A percentile compares a stretch with the other conserved stretches of the same genome.
Evolutionary conservation across 1,139 yeast genomes (phyloP).

Genomic region (Candida glucosophila): DNA sequence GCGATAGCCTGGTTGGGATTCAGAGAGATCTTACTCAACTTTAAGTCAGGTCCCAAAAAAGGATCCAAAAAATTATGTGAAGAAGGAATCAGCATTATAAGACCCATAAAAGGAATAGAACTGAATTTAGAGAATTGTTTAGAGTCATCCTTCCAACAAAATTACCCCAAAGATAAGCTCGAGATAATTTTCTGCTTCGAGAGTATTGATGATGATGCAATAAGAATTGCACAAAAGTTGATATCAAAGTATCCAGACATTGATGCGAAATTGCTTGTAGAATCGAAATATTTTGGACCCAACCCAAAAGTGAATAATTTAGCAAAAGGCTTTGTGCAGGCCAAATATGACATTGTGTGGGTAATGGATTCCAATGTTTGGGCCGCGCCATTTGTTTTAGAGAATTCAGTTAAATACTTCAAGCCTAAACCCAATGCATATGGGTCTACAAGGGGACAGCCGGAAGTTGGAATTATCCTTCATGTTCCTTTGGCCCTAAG

Average conservation of each 20-base stretch:
- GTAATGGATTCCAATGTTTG: constrained; percentile 84
- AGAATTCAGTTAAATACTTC: constrained; percentile 57
- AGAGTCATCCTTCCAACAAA: constrained; percentile 59
- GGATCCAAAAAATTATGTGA: background rate
- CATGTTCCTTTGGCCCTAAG: constrained; percentile 69
- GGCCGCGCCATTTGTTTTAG: constrained; percentile 59
- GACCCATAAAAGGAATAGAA: constrained; percentile 84
- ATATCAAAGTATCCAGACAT: constrained; percentile 47
- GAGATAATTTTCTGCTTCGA: constrained; percentile 77
- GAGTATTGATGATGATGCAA: constrained; percentile 52
- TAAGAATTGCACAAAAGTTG: constrained; percentile 45
- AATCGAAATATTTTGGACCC: constrained; percentile 54
- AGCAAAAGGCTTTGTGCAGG: constrained; percentile 63
- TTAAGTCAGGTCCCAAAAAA: constrained; percentile 18
- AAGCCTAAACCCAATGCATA: constrained; percentile 42
- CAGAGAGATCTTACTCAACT: constrained; percentile 31
- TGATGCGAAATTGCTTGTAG: constrained; percentile 52
- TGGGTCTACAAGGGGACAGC: constrained; percentile 11
- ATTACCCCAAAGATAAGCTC: constrained; percentile 48
- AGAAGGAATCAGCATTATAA: constrained; percentile 69
- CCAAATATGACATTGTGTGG: constrained; percentile 74
- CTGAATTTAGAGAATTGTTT: constrained; percentile 65
- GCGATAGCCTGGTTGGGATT: constrained; percentile 40
- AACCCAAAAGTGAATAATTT: constrained; percentile 86
- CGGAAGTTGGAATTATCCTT: constrained; percentile 64